Conservation (phyloP, 371 early-diverging fungal species). For the Mucor irregularis region DNA sequence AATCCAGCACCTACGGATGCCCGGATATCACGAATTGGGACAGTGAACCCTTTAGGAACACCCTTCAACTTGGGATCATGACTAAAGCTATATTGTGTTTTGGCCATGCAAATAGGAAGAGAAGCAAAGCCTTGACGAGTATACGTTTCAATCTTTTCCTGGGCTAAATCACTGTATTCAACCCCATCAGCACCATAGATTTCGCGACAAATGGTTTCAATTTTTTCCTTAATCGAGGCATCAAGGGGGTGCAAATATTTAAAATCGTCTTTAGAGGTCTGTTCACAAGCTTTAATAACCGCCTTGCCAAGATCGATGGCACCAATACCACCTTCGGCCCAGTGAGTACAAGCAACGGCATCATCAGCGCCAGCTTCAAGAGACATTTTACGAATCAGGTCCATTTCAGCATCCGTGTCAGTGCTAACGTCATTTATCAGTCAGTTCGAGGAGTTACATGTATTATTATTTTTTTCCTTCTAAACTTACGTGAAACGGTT, state of each 20-base stretch:
- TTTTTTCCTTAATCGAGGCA: constrained; percentile 82
- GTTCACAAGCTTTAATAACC: constrained; percentile 78
- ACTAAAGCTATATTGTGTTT: constrained; percentile 92
- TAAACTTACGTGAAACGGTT: constrained; percentile 90
- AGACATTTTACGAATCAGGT: constrained; percentile 70
- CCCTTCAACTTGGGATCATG: constrained; percentile 90
- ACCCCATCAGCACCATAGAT: constrained; percentile 95
- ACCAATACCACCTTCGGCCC: constrained; percentile 93
- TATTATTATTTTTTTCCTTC: too few species aligned
- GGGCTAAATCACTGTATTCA: constrained; percentile 78
- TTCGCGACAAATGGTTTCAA: constrained; percentile 85
- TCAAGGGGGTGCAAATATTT: constrained; percentile 84
- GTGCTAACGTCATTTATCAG: too few species aligned
- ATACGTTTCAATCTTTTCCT: constrained; percentile 80
- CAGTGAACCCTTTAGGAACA: constrained; percentile 89
- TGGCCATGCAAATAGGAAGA: constrained; percentile 97
- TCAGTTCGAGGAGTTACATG: too few species aligned
- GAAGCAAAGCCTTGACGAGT: constrained; percentile 81
- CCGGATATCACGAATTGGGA: constrained; percentile 93
- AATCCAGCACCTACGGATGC: constrained; percentile 98
- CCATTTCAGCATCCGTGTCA: constrained; percentile 88
- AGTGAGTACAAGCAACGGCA: constrained; percentile 86
- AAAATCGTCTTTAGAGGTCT: constrained; percentile 62
- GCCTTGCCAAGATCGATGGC: constrained; percentile 87
- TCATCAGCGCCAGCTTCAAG: constrained; percentile 85